A percentile compares a stretch with the other conserved stretches of the same genome.
These are phyloP conservation scores for Dendrothele bispora DNA, from an alignment of 768 basidiomycete genomes.

Conservation along the genomic window DNA sequence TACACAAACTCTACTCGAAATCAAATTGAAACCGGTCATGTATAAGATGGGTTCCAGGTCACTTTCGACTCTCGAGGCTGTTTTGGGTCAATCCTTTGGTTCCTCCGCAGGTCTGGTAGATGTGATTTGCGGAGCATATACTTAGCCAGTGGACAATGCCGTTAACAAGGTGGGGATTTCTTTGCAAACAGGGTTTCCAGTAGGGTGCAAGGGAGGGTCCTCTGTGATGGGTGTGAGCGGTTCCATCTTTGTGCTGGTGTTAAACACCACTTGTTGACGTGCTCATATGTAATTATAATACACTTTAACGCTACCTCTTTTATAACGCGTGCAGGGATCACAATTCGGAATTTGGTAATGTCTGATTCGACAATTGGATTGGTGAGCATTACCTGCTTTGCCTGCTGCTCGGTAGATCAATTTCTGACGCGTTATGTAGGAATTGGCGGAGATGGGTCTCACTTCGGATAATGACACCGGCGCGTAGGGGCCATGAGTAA, in stretches of 20 bases:
- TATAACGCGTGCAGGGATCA: no score
- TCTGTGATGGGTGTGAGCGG: constrained; percentile 93
- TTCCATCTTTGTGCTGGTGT: not conserved
- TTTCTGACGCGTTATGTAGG: no score
- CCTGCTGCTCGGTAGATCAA: no score
- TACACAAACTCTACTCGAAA: constrained; percentile 96
- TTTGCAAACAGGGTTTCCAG: constrained; percentile 97
- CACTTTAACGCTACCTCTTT: no score
- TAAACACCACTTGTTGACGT: constrained; percentile 2
- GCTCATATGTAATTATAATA: no score
- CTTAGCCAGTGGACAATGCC: constrained; percentile 71
- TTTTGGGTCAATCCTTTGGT: constrained; percentile 96
- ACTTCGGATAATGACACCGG: no score
- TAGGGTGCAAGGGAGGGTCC: constrained; percentile 99
- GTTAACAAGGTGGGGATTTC: constrained; percentile 50
- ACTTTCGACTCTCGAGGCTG: constrained; percentile 87
- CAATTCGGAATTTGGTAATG: no score
- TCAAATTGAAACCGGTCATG: constrained; percentile 86
- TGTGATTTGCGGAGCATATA: constrained; percentile 85
- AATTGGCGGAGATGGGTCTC: no score
- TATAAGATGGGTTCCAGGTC: constrained; percentile 99
- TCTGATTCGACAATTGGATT: no score
- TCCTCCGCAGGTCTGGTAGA: constrained; percentile 87
- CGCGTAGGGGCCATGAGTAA: no score
- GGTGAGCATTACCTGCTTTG: no score